phyloP scores from a whole-genome alignment of 1,284 basidiomycete species.

The Takashimella koratensis region DNA sequence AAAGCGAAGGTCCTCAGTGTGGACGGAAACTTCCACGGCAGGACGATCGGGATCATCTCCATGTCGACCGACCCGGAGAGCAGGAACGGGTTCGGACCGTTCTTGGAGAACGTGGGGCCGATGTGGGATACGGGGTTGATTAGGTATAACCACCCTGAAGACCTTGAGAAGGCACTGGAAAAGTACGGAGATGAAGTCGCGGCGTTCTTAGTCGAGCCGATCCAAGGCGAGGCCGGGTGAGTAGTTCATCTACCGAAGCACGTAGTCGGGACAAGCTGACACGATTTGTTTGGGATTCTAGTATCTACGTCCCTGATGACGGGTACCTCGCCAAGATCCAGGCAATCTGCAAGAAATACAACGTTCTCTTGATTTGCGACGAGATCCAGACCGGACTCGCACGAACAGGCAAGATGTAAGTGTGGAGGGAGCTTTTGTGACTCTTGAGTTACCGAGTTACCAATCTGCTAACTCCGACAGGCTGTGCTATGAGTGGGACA shows the following conservation, averaged over 20 bases:
- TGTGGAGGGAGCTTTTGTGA: background rate
- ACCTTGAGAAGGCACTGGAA: slow-evolving; percentile 77
- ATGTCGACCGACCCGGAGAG: slow-evolving; percentile 96
- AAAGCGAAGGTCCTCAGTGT: slow-evolving; percentile 85
- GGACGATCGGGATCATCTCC: slow-evolving; percentile 83
- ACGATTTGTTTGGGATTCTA: too few species aligned
- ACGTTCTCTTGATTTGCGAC: slow-evolving; percentile 92
- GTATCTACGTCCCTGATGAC: slow-evolving; percentile 85
- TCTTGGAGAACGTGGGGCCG: slow-evolving; percentile 80
- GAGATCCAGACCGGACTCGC: slow-evolving; percentile 83
- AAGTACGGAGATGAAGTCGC: slow-evolving; percentile 79
- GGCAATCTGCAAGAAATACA: slow-evolving; percentile 85
- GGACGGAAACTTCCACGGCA: slow-evolving; percentile 91
- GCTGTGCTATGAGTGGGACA: slow-evolving; percentile 84
- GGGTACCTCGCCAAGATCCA: slow-evolving; percentile 79
- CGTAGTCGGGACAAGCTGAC: slow-evolving; percentile 6
- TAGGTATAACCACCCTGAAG: slow-evolving; percentile 75
- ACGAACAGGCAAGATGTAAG: slow-evolving; percentile 49
- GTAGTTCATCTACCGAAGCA: slow-evolving; percentile 43
- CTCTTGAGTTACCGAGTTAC: background rate
- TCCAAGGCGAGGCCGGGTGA: slow-evolving; percentile 96
- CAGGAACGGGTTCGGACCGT: slow-evolving; percentile 85
- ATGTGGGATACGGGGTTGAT: slow-evolving; percentile 57
- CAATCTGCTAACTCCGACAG: slow-evolving; percentile 47
- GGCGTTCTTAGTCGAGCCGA: slow-evolving; percentile 93